Percentiles rank a stretch among this genome's conserved stretches.
Evolutionary conservation across 345 rosid genomes (phyloP).

Genomic region (Linum lewisii): DNA sequence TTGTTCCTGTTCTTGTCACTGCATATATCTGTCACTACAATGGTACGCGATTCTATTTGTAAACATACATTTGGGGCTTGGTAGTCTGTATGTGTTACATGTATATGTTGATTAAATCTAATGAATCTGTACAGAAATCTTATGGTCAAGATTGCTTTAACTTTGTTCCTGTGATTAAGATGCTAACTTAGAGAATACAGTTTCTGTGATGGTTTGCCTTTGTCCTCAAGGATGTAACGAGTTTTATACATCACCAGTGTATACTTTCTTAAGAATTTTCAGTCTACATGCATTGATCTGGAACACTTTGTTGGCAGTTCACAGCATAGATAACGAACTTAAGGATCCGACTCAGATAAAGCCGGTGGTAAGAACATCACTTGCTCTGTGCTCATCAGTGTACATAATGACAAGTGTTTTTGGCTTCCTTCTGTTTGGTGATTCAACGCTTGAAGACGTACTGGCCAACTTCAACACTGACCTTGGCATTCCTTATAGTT

Average conservation of each 20-base stretch:
- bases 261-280: not conserved
- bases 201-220: no score
- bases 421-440: slow-evolving; percentile 87
- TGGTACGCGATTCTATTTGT: not conserved
- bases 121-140: no score
- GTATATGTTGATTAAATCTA: no score
- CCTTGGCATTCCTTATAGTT: slow-evolving; percentile 71
- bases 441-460: slow-evolving; percentile 67
- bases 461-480: slow-evolving; percentile 79
- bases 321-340: slow-evolving; percentile 81
- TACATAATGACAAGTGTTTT: slow-evolving; percentile 73
- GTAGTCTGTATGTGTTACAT: no score
- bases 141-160: no score
- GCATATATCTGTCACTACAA: slow-evolving; percentile 11
- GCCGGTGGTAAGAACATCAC: slow-evolving; percentile 62
- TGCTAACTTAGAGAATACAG: no score
- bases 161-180: no score
- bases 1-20: slow-evolving; percentile 13
- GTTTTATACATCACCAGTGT: no score
- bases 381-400: slow-evolving; percentile 59
- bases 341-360: slow-evolving; percentile 55
- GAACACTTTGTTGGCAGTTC: slow-evolving; percentile 44
- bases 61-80: not conserved
- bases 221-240: no score
- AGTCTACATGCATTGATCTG: slow-evolving; percentile 9